Conservation (phyloP, 2,329 filamentous ascomycete species). For the Microcyclospora tardicrescens region DNA sequence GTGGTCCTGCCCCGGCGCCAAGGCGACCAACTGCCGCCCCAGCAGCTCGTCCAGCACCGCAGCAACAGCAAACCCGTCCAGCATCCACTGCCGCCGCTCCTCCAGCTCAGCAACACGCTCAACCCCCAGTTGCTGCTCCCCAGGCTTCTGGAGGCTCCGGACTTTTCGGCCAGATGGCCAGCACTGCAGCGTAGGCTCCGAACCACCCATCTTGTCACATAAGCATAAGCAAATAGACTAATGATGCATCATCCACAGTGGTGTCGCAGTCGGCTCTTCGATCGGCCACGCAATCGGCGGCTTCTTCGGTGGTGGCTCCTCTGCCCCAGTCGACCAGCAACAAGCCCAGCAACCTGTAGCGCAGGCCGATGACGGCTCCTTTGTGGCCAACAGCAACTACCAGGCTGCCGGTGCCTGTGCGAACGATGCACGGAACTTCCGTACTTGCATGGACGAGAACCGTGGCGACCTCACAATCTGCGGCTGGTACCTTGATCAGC, state of each 20-base stretch:
- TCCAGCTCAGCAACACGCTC: conserved; percentile 35
- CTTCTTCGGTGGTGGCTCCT: conserved; percentile 64
- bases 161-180: conserved; percentile 92
- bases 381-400: conserved; percentile 20
- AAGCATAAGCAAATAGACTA: conserved; percentile 6
- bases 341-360: conserved; percentile 18
- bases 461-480: conserved; percentile 89
- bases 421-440: conserved; percentile 71
- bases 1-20: conserved; percentile 31
- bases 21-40: conserved; percentile 32
- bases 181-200: conserved; percentile 79
- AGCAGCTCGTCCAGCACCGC: conserved; percentile 43
- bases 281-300: conserved; percentile 91
- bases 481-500: conserved; percentile 90
- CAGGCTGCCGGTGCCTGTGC: conserved; percentile 47
- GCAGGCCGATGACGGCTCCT: conserved; percentile 22
- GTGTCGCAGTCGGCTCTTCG: conserved; percentile 90
- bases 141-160: conserved; percentile 53
- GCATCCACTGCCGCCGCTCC: conserved; percentile 38
- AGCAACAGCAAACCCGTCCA: conserved; percentile 44
- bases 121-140: conserved; percentile 29
- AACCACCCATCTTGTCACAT: conserved; percentile 1
- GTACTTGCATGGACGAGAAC: conserved; percentile 93
- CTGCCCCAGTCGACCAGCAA: conserved; percentile 35
- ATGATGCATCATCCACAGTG: conserved; percentile 41